phyloP scores from a whole-genome alignment of 2,329 filamentous ascomycete species.

The Monosporascus sp. region DNA sequence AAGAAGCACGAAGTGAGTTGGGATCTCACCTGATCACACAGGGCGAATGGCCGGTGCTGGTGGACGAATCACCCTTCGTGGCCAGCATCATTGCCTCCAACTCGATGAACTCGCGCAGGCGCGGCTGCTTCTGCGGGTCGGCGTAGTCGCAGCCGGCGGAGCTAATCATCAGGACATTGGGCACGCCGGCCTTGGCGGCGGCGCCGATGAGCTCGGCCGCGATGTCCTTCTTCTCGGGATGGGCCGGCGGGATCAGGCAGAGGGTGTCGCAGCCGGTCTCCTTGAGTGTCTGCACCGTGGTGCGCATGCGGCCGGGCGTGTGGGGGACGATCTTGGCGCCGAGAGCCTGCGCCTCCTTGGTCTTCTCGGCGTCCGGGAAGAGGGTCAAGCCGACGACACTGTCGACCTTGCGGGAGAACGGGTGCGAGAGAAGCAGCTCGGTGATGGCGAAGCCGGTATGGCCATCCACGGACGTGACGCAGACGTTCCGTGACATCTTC shows the following conservation, averaged over 20 bases:
- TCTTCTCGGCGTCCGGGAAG: slow-evolving; percentile 30
- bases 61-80: slow-evolving; percentile 37
- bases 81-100: slow-evolving; percentile 38
- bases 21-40: slow-evolving; percentile 38
- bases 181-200: slow-evolving; percentile 37
- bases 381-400: slow-evolving; percentile 37
- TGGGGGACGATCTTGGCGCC: slow-evolving; percentile 39
- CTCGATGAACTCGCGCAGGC: slow-evolving; percentile 45
- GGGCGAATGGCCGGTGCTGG: slow-evolving; percentile 35
- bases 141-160: slow-evolving; percentile 46
- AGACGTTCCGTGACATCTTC: slow-evolving; percentile 41
- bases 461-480: slow-evolving; percentile 43
- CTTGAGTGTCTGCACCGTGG: slow-evolving; percentile 34
- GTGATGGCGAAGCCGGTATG: slow-evolving; percentile 46
- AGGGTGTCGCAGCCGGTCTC: slow-evolving; percentile 40
- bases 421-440: slow-evolving; percentile 40
- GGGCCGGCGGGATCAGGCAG: slow-evolving; percentile 43
- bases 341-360: slow-evolving; percentile 34
- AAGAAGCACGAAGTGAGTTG: not conserved
- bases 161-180: slow-evolving; percentile 42
- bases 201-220: slow-evolving; percentile 39
- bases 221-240: slow-evolving; percentile 40
- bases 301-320: slow-evolving; percentile 33
- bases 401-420: slow-evolving; percentile 37
- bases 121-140: slow-evolving; percentile 41